Base-by-base conservation (phyloP, 2,329 filamentous ascomycete genomes). In the Westerdykella sp. region DNA sequence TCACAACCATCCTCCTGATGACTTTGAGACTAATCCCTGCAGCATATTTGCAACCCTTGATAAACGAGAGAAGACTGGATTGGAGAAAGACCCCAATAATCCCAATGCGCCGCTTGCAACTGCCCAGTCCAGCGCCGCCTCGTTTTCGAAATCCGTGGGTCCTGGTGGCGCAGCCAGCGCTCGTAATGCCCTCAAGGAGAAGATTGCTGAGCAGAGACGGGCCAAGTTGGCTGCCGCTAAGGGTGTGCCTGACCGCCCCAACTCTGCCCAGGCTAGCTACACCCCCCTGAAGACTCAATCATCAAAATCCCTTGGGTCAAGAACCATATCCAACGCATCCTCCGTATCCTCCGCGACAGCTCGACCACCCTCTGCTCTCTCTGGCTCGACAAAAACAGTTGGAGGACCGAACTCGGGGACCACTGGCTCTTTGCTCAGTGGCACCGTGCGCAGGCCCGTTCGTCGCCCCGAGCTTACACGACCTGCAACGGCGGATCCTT, bases 11-110 rank as follows among this genome's bases (percentile, higher is more conserved):
- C 25, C 12, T 10, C 15, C 13, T 21, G 13, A 45, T 23, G 14
- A 23, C 18, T 5, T 39, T 48, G 25, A n/a, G 36, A 38, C 55
- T 63, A 45, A 64, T 54, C 57, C 37, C 18, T 16, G 15, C 28
- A 88, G 83, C 5, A 87, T 97, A 55, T 85, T 95, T 75, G 78
- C 80, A 34, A 77, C 76, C 12, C 75, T 97, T 11, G 90, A 96
- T 47, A 63, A 78, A 6, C 89, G 88, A 66, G 85, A 88, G 3
- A 86, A 87, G 62, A 83, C 81, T 43, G 74, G 91, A 25, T 73
- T 98, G 14, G 84, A 90, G 53, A 94, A 88, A 56, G 87, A 95
- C 54, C 75, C 86, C 1, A 78, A 82, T 59, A 97, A 97, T 56
- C 87, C 87, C 7, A 85, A 87, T 60, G 64, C 69, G 13, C 63